Base-by-base conservation (phyloP, 2,329 filamentous ascomycete species). In the Paecilomyces fulvus region DNA sequence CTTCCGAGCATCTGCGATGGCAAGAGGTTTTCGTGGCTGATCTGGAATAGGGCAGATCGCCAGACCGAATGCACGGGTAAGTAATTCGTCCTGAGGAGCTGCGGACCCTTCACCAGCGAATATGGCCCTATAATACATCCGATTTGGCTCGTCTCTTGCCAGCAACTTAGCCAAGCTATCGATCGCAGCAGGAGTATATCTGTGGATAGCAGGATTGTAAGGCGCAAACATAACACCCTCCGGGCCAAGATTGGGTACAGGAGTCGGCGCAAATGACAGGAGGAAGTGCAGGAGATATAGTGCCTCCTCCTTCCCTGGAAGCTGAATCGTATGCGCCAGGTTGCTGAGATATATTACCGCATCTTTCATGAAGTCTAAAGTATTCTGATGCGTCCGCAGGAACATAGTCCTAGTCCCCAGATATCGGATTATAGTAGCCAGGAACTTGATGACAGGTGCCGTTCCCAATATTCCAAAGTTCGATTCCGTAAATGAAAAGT, bases 321-420 rank as follows among this genome's bases (percentile, higher is more conserved):
- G 79, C 67, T 92, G 87, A 54, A 97, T 82, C 9, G 84, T 83
- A 51, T 89, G 84, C 7, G 91, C 86, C 51, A 95, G 84, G 70
- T 99, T 97, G 56, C 92, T 96, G 55, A 99, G 79, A 62, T 95
- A 85, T 14, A 90, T 87, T 57, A 97, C 84, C 30, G 91, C 79
- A 70, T 99, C 94, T 74, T 99, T 99, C 89, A 96, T 95, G 65
- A 97, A 92, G 72, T 99, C 94, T 62, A 96, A 78, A 0, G 89
- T 94, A 72, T 96, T 96, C 66, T 83, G 80, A 62, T 94, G 83
- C 3, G 86, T 90, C 43, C 90, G 85, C 48, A 97, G 76, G 30
- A 97, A 81, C 80, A 92, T 89, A 63, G 90, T 90, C 12, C 91
- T 87, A 3, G 92, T 96, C 30, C 92, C 94, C 12, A 97, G 80